Evolutionary conservation across 139 green algal genomes (phyloP).

Genomic region (Spirogloea muscicola): DNA sequence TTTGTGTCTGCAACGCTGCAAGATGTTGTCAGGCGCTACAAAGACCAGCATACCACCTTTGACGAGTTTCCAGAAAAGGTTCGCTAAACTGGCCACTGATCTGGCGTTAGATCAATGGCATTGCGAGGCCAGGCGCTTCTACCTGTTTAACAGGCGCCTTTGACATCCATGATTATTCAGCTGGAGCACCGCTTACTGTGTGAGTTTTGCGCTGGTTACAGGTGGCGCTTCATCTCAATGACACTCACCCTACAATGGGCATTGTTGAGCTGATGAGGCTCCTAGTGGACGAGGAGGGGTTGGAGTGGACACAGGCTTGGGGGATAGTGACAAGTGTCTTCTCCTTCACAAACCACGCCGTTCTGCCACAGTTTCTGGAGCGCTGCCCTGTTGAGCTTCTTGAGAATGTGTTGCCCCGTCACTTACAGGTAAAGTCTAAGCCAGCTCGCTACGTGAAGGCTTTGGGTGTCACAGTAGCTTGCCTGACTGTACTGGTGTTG

Average conservation of each 20-base stretch:
- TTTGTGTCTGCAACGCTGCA: slow-evolving; percentile 94
- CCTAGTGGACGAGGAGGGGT: slow-evolving; percentile 91
- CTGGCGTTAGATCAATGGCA: no score
- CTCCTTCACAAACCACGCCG: slow-evolving; percentile 99
- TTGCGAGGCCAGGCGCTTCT: no score
- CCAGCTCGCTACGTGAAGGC: no score
- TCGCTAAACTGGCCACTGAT: no score
- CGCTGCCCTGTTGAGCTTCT: slow-evolving; percentile 58
- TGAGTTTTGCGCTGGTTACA: no score
- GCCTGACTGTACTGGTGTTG: no score
- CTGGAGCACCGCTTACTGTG: no score
- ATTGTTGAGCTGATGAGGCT: slow-evolving; percentile 96
- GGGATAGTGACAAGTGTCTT: slow-evolving; percentile 79
- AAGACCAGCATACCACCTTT: slow-evolving; percentile 40
- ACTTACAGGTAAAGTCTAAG: slow-evolving; percentile 71
- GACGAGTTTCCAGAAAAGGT: slow-evolving; percentile 82
- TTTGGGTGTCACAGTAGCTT: no score
- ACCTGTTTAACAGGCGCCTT: no score
- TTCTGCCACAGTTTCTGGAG: slow-evolving; percentile 97
- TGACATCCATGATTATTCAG: no score
- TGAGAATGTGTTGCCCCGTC: slow-evolving; percentile 70
- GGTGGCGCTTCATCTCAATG: slow-evolving; percentile 61
- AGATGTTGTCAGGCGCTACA: slow-evolving; percentile 54
- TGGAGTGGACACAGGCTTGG: slow-evolving; percentile 92
- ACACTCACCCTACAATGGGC: slow-evolving; percentile 62